These are phyloP conservation scores for Citrus unshiu DNA, from an alignment of 345 rosid species.

Conservation along the genomic window DNA sequence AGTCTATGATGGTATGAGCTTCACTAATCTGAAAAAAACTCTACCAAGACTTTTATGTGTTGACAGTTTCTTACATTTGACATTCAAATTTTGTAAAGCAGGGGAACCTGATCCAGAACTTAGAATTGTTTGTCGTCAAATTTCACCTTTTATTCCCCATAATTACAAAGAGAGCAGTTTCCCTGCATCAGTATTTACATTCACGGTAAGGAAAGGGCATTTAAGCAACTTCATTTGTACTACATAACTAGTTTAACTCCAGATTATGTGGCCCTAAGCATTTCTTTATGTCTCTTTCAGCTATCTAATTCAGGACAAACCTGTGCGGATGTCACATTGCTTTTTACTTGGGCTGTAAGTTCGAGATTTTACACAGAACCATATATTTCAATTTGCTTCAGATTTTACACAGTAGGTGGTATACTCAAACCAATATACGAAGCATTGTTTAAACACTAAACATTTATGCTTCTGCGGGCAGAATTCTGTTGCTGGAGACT, in stretches of 20 bases:
- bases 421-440: background rate
- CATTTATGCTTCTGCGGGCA: conserved; percentile 21
- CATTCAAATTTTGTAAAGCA: conserved; percentile 24
- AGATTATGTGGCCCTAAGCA: background rate
- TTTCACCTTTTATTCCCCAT: conserved; percentile 90
- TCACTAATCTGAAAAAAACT: background rate
- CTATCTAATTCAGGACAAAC: conserved; percentile 62
- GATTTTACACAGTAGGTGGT: background rate
- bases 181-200: conserved; percentile 83
- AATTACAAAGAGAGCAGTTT: conserved; percentile 92
- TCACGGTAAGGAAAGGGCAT: conserved; percentile 46
- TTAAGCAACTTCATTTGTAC: background rate
- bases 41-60: background rate
- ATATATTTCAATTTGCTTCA: background rate
- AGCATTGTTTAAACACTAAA: background rate
- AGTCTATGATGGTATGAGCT: conserved; percentile 66
- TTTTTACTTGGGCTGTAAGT: conserved; percentile 90
- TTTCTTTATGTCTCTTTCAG: conserved; percentile 34
- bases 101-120: conserved; percentile 95
- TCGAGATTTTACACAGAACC: background rate
- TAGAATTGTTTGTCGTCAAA: conserved; percentile 77
- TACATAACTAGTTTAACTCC: background rate
- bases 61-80: background rate
- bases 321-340: conserved; percentile 61
- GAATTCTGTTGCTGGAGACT: conserved; percentile 85